Evolutionary conservation across 1,284 basidiomycete genomes (phyloP).

Genomic region (Heterobasidion annosum): DNA sequence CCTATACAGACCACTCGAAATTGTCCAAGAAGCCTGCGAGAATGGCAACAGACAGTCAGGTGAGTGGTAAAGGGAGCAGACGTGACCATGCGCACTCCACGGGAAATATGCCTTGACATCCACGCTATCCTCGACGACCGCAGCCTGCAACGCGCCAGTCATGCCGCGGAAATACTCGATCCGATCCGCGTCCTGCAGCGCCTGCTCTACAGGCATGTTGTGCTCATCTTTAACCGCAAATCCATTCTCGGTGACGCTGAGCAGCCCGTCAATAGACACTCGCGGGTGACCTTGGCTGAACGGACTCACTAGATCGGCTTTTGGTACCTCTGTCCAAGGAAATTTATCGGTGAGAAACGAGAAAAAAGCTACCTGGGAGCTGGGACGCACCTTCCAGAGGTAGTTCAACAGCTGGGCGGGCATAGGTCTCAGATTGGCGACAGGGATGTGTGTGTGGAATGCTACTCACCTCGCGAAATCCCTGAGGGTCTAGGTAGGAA

Average conservation of each 20-base stretch:
- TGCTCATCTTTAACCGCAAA: constrained; percentile 67
- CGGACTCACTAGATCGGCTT: constrained; percentile 52
- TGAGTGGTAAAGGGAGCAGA: not conserved
- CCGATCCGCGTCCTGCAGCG: constrained; percentile 55
- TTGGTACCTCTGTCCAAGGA: constrained; percentile 33
- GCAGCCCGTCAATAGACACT: not conserved
- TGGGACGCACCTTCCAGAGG: constrained; percentile 46
- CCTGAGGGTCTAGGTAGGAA: constrained; percentile 36
- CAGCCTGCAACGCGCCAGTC: constrained; percentile 46
- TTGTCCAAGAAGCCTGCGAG: constrained; percentile 54
- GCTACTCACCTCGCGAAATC: constrained; percentile 41
- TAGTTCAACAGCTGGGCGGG: constrained; percentile 50
- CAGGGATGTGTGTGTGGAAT: not conserved
- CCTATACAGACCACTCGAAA: constrained; percentile 53
- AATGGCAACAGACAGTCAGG: not conserved
- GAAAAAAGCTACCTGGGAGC: not conserved
- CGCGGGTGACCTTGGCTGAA: not conserved
- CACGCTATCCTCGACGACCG: constrained; percentile 58
- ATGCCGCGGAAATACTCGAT: constrained; percentile 64
- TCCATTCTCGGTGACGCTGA: constrained; percentile 63
- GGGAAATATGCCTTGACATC: constrained; percentile 64
- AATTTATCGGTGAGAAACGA: constrained; percentile 5
- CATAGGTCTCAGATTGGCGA: constrained; percentile 13
- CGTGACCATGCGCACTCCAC: constrained; percentile 37
- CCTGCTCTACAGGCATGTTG: constrained; percentile 40